Evolutionary conservation across 2,329 filamentous ascomycete genomes (phyloP).

Genomic region (Nemania sp.): DNA sequence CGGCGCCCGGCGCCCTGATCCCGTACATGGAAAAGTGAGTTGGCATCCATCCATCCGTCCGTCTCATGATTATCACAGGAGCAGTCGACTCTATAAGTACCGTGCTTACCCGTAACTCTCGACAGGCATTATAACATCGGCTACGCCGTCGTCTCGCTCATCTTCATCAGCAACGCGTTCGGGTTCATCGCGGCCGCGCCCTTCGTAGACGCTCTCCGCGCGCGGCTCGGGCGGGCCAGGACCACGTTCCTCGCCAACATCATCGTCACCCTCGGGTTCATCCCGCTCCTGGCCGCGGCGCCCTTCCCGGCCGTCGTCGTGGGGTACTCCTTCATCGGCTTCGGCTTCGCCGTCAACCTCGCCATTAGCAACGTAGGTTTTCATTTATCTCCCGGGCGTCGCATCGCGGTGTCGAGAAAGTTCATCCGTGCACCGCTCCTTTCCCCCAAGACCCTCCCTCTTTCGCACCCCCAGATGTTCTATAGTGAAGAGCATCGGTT

Average conservation of each 20-base stretch:
- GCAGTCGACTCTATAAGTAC: not conserved
- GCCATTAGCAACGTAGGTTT: conserved; percentile 58
- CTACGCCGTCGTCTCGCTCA: conserved; percentile 78
- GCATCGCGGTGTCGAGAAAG: too few species aligned
- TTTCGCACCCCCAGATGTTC: too few species aligned
- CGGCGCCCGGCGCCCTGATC: conserved; percentile 76
- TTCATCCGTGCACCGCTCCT: too few species aligned
- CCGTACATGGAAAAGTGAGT: conserved; percentile 73
- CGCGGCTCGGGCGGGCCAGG: conserved; percentile 66
- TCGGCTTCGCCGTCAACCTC: conserved; percentile 60
- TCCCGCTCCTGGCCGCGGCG: conserved; percentile 68
- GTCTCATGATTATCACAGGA: not conserved
- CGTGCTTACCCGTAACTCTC: conserved; percentile 11
- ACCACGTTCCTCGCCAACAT: conserved; percentile 63
- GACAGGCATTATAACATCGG: conserved; percentile 69
- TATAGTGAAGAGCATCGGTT: not conserved
- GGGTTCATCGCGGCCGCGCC: conserved; percentile 78
- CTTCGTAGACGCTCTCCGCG: conserved; percentile 66
- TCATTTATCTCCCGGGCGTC: too few species aligned
- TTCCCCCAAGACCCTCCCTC: too few species aligned
- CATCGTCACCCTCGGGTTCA: conserved; percentile 63
- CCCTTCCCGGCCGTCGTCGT: conserved; percentile 71
- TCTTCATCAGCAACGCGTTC: conserved; percentile 77
- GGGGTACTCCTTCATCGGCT: conserved; percentile 70
- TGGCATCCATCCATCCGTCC: too few species aligned